Evolutionary conservation across 1,139 yeast genomes (phyloP).

Genomic region (Ogataea hybrid): DNA sequence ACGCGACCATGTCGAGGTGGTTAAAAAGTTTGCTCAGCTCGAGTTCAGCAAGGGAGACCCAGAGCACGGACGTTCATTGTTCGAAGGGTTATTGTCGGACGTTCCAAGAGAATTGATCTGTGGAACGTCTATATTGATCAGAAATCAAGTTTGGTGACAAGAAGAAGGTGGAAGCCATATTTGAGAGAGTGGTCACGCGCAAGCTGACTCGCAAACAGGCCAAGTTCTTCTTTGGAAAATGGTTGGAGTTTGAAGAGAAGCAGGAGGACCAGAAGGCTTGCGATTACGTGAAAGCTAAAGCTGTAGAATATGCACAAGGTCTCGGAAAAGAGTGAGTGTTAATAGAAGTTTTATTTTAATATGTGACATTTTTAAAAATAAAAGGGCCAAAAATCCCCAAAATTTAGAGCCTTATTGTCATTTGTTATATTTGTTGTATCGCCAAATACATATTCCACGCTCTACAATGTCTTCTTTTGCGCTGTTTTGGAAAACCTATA

Average conservation of each 20-base stretch:
- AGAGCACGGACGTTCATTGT: slow-evolving; percentile 92
- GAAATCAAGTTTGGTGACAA: slow-evolving; percentile 63
- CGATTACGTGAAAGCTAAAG: slow-evolving; percentile 89
- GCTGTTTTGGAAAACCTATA: neutral
- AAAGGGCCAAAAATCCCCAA: slow-evolving; percentile 1
- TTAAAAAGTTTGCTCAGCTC: slow-evolving; percentile 83
- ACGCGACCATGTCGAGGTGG: slow-evolving; percentile 76
- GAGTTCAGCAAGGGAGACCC: slow-evolving; percentile 86
- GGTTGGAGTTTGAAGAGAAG: slow-evolving; percentile 79
- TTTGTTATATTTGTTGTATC: neutral
- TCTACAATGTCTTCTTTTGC: neutral
- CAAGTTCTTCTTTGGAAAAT: slow-evolving; percentile 89
- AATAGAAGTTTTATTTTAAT: slow-evolving; percentile 4
- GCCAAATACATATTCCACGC: neutral
- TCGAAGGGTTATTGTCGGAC: slow-evolving; percentile 87
- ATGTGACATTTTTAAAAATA: slow-evolving; percentile 2
- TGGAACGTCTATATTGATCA: slow-evolving; percentile 96
- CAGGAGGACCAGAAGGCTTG: slow-evolving; percentile 66
- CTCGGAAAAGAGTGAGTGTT: slow-evolving; percentile 3
- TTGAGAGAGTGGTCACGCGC: slow-evolving; percentile 71
- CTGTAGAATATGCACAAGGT: slow-evolving; percentile 58
- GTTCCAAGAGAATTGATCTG: slow-evolving; percentile 87
- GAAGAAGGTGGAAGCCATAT: slow-evolving; percentile 68
- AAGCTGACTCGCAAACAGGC: slow-evolving; percentile 89
- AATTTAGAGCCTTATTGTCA: neutral